A percentile compares a stretch with the other conserved stretches of the same genome.
Evolutionary conservation across 345 rosid species (phyloP).

Genomic region (Gossypium longicalyx): DNA sequence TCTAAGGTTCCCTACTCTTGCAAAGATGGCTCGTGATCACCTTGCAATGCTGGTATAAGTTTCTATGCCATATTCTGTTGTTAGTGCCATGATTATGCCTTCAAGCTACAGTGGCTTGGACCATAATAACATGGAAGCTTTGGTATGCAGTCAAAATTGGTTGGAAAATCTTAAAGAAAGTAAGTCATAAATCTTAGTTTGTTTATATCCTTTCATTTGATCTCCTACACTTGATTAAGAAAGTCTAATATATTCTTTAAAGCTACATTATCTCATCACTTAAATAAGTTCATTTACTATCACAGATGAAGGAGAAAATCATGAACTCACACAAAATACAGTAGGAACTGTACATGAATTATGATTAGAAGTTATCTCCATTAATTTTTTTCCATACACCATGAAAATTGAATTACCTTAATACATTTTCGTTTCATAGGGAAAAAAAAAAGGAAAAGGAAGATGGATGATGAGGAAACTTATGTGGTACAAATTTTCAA

Average conservation of each 20-base stretch:
- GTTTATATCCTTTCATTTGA: too few relatives aligned
- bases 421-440: background rate
- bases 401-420: background rate
- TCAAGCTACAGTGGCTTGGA: background rate
- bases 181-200: background rate
- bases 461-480: background rate
- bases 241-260: background rate
- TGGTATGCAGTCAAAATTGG: background rate
- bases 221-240: too few relatives aligned
- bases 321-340: background rate
- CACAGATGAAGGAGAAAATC: background rate
- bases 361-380: background rate
- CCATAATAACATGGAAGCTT: background rate
- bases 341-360: background rate
- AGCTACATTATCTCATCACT: background rate
- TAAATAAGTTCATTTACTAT: background rate
- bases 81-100: background rate
- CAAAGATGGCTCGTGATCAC: background rate
- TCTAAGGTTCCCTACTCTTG: background rate
- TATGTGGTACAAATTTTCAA: background rate
- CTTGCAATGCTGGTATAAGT: background rate
- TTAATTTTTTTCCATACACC: background rate
- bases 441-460: background rate
- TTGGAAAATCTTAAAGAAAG: background rate
- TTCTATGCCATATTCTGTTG: background rate